Conservation (phyloP, 2,329 filamentous ascomycete genomes). For the Niveomyces coronatus region DNA sequence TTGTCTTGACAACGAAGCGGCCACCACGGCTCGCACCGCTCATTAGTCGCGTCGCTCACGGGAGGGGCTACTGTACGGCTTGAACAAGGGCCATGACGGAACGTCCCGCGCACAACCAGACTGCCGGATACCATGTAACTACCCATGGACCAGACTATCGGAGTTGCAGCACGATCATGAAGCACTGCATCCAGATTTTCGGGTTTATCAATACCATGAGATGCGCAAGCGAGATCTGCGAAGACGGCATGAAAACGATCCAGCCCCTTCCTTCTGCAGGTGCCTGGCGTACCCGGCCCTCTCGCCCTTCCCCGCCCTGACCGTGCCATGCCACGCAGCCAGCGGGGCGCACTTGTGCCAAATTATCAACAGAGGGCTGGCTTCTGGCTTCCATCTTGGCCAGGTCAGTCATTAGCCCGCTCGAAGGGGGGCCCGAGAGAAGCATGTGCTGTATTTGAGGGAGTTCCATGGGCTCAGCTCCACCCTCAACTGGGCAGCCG, state of each 20-base stretch:
- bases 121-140: constrained; percentile 2
- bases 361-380: constrained; percentile 2
- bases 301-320: constrained; percentile 1
- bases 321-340: constrained; percentile 1
- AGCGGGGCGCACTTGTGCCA: constrained; percentile 8
- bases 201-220: constrained; percentile 1
- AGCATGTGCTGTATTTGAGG: no score
- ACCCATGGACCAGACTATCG: constrained; percentile 8
- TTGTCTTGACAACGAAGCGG: constrained; percentile 6
- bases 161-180: constrained; percentile 7
- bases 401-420: constrained; percentile 5
- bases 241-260: constrained; percentile 4
- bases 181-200: constrained; percentile 5
- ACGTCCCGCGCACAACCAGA: constrained; percentile 11
- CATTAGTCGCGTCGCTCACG: constrained; percentile 10
- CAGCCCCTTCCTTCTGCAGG: constrained; percentile 1
- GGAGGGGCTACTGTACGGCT: constrained; percentile 9
- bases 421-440: no score
- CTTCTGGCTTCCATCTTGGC: constrained; percentile 8
- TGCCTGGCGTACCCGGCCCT: constrained; percentile 1
- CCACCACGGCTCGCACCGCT: constrained; percentile 10
- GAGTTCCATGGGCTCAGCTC: no score
- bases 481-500: no score
- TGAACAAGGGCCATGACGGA: constrained; percentile 11
- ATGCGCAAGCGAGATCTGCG: constrained; percentile 3